A percentile compares a stretch with the other conserved stretches of the same genome.
These are phyloP conservation scores for Colletotrichum cuscutae DNA, from an alignment of 2,329 filamentous ascomycete genomes.

Conservation along the genomic window DNA sequence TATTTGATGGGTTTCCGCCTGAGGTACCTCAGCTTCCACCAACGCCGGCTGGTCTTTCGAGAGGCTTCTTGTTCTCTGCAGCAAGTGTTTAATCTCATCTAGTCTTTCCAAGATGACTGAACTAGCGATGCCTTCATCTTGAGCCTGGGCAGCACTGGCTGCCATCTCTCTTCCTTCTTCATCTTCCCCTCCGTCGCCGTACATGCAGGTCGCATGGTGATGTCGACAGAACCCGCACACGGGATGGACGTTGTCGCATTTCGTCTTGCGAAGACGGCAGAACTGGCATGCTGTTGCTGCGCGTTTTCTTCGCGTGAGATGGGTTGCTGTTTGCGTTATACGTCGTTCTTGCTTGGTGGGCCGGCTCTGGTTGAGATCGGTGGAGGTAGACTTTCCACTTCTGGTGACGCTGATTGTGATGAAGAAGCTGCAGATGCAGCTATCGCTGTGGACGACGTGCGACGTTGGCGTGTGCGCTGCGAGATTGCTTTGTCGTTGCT, in stretches of 20 bases:
- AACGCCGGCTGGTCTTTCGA: neutral
- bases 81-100: slow-evolving; percentile 22
- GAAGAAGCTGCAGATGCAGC: neutral
- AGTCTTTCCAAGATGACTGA: neutral
- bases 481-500: neutral
- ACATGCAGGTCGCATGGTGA: slow-evolving; percentile 21
- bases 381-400: too few relatives aligned
- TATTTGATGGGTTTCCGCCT: neutral
- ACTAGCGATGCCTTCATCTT: neutral
- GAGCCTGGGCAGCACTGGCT: neutral
- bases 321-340: neutral
- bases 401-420: too few relatives aligned
- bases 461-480: neutral
- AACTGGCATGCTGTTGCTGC: slow-evolving; percentile 23
- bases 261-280: slow-evolving; percentile 28
- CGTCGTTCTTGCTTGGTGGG: too few relatives aligned
- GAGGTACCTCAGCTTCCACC: too few relatives aligned
- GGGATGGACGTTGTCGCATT: slow-evolving; percentile 34
- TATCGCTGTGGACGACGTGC: neutral
- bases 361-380: neutral
- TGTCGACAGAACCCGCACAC: slow-evolving; percentile 25
- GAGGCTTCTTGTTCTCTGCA: neutral
- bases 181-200: slow-evolving; percentile 5
- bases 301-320: slow-evolving; percentile 15
- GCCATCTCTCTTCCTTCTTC: neutral